Evolutionary conservation across 75 land plant genomes (phyloP), one percentile per base, ranked within the genome.

Genomic region (Selaginella moellendorffii): DNA sequence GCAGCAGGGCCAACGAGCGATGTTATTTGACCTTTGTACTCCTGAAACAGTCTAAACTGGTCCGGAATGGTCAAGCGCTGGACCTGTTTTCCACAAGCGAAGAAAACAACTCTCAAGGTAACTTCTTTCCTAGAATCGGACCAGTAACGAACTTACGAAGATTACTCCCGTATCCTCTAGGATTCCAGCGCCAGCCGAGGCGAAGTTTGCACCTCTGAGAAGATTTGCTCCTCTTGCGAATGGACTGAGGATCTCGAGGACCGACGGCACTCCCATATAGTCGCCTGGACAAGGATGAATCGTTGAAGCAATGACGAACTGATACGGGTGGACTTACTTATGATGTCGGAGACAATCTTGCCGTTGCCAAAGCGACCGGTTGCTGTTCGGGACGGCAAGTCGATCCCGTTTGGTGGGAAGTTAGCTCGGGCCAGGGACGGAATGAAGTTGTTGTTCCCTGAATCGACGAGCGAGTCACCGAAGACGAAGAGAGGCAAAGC

Each of bases 101-200:
- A 46, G 51, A 19, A 21, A 21, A 21, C 59, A 56, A 2, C 59
- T 56, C 9, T 21, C 21, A 56, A 56, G 5, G 59, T 56, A 25
- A 19, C 59, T 2, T 5, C 59, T 8, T 21, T 8, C 24, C 5
- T n/a, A 56, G 8, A 56, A 5, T 8, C 8, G 2, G 9, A 56
- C 21, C 23, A 56, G 24, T 8, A 56, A 56, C 2, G 5, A 28
- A 53, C 68, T 69, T 69, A 79, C 73, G 54, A 27, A 62, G 36
- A n/a, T 42, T 17, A 52, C 14, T 31, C 69, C 63, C 23, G 72
- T 72, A 27, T 69, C 74, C 24, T 81, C 69, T 8, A 81, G 64
- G 36, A 81, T 74, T 54, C 86, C 86, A 17, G 84, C 76, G 19
- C 86, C 86, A 56, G 79, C 86, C 2, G 86, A 83, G 0, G 86